These are phyloP conservation scores for Desmodesmus armatus DNA, from an alignment of 139 green algal genomes.

Conservation along the genomic window DNA sequence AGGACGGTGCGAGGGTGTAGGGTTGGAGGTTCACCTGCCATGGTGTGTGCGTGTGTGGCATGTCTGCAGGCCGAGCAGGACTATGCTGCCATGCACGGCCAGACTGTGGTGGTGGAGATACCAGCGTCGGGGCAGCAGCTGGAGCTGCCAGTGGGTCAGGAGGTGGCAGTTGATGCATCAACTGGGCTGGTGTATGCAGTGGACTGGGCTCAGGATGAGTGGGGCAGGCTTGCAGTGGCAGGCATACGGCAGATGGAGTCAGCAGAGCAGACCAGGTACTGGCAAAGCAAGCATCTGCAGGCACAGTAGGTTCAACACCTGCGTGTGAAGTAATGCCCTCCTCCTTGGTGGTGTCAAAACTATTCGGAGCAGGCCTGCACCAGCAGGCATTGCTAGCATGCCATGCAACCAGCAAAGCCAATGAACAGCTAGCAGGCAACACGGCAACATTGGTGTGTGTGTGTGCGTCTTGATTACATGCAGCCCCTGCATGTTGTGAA, in stretches of 20 bases:
- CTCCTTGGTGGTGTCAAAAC: too few relatives aligned
- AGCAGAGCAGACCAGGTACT: slow-evolving; percentile 28
- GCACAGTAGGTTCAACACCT: not conserved
- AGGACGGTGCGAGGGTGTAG: not conserved
- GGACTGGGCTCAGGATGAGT: slow-evolving; percentile 46
- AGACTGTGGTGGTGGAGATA: slow-evolving; percentile 19
- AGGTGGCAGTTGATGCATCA: slow-evolving; percentile 25
- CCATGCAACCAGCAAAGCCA: too few relatives aligned
- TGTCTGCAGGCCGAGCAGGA: slow-evolving; percentile 19
- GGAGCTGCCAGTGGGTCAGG: slow-evolving; percentile 34
- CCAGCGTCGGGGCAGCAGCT: slow-evolving; percentile 29
- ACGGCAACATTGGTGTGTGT: too few relatives aligned
- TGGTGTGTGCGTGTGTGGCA: not conserved
- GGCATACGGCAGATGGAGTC: slow-evolving; percentile 22
- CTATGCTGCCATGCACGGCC: slow-evolving; percentile 25
- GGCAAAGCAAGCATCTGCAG: slow-evolving; percentile 9
- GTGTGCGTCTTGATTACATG: too few relatives aligned
- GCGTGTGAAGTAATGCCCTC: not conserved
- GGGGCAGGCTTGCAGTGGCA: slow-evolving; percentile 29
- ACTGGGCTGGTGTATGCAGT: slow-evolving; percentile 33
- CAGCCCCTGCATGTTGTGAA: too few relatives aligned
- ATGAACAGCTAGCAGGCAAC: too few relatives aligned
- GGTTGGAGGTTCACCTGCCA: not conserved
- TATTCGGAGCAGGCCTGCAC: too few relatives aligned
- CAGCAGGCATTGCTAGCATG: too few relatives aligned